These are phyloP conservation scores for Gamsiella multidivaricata DNA, from an alignment of 192 early-diverging fungal genomes.

Conservation along the genomic window DNA sequence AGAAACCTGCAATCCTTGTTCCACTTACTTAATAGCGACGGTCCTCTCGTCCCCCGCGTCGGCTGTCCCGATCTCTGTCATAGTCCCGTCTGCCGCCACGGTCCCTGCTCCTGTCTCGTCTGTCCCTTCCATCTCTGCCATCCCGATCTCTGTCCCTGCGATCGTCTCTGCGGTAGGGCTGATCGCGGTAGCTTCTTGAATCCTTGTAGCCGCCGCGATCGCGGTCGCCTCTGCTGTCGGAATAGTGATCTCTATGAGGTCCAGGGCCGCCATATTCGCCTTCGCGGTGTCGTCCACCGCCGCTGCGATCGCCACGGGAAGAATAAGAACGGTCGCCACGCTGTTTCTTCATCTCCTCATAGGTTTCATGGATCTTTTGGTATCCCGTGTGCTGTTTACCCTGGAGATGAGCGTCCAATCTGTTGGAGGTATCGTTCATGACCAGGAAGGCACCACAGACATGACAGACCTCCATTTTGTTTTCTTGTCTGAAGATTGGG, in stretches of 20 bases:
- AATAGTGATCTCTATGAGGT: constrained; percentile 30
- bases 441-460: constrained; percentile 89
- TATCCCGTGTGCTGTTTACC: constrained; percentile 91
- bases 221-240: constrained; percentile 52
- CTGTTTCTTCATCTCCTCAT: constrained; percentile 67
- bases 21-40: constrained; percentile 45
- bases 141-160: constrained; percentile 45
- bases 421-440: constrained; percentile 83
- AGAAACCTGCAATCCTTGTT: neutral
- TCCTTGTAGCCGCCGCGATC: constrained; percentile 52
- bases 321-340: constrained; percentile 39
- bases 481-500: constrained; percentile 76
- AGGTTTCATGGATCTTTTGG: constrained; percentile 77
- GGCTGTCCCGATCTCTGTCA: constrained; percentile 64
- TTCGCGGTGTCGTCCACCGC: constrained; percentile 50
- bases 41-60: constrained; percentile 55
- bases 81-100: constrained; percentile 56
- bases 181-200: constrained; percentile 42
- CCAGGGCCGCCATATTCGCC: constrained; percentile 27
- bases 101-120: constrained; percentile 57
- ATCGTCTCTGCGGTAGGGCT: constrained; percentile 48
- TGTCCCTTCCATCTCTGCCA: constrained; percentile 46
- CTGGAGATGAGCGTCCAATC: constrained; percentile 82
- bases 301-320: constrained; percentile 18
- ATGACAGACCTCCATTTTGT: constrained; percentile 83